Evolutionary conservation across 768 basidiomycete species (phyloP), one percentile per base, ranked within the genome.

Genomic region (Piloderma croceum): DNA sequence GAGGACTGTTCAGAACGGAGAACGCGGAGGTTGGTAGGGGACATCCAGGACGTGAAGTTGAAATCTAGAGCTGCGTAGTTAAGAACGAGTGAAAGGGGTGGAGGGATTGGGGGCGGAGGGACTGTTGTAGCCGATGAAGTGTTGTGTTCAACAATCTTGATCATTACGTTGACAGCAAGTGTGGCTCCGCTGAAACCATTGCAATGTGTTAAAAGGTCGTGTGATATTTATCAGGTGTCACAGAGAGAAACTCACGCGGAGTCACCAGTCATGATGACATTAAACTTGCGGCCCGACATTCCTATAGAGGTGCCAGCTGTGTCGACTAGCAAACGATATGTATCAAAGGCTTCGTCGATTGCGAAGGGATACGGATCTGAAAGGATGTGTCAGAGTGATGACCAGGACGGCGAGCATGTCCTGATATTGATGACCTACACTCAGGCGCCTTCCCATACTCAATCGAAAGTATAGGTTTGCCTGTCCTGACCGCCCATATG

Each of bases 41-140:
- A 76, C 90, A 92, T 91, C 94, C 94, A 98, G 17, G 92, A 94
- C 0, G 90, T 91, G 54, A 94, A 97, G 60, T 98, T 97, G 68
- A 99, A 98, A 60, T 98, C 93, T 33, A 98, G 74, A 19, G 86
- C 87, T 1, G 93, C 79, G 61, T 98, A 99, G 49, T 80, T 90
- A 39, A 94, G 76, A 21, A 96, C 81, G 43, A 98, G 70, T 2
- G 87, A 86, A 27, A 83, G 64, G 2, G 96, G 96, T 13, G 76
- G 69, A 2, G 82, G 85, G 23, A 94, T 68, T 17, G 58, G 66
- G 12, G 60, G 64, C 46, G 52, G 57, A 51, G 57, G 52, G 58
- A 61, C 45, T 34, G 24, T 22, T 27, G 53, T 49, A 31, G 49
- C 45, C 10, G 61, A 56, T 34, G 49, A 60, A 37, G 63, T 57